Base-by-base conservation (phyloP, 78 protist species). In the Dictyostelium brefeldianum region DNA sequence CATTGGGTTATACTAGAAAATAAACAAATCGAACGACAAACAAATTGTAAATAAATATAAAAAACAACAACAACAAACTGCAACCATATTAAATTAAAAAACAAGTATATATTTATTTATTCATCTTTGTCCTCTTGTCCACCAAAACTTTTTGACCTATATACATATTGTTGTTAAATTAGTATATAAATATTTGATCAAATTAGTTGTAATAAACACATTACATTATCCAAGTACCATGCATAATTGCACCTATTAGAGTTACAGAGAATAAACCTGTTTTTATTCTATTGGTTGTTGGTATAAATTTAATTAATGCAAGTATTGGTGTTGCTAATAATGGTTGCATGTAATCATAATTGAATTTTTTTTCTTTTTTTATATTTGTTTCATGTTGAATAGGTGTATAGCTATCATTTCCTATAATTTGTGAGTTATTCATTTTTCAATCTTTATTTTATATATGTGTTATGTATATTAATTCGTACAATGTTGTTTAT, bases 1-100 rank as follows among this genome's bases (percentile, higher is more conserved):
- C 92, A 59, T 62, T 85, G 12, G 92, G 92, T 48, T 85, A 51
- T 59, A 22, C 77, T 7, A 83, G 46, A 83, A 53, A 73, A 78
- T 78, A 78, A 78, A 78, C 15, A 31, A 12, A 67, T 51, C 4
- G 3, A 51, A 51, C 15, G 4, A 51, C n/a, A 51, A 51, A 51
- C 4, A 51, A 4, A 51, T 51, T 51, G 56, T 51, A 51, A 51
- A 51, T 51, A 51, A 51, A 51, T 51, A 51, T 51, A 51, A 14
- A 51, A 51, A 51, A 14, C 10, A 51, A 51, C 15, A 51, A 14
- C 10, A 51, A 51, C 15, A 51, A 51, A 51, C 15, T 4, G 4
- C 10, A 4, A 14, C 4, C 1, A 51, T 51, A 51, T 51, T 51
- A 14, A 51, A 14, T 9, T 51, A 51, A 51, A 51, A 14, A 51